A percentile compares a stretch with the other conserved stretches of the same genome.
phyloP scores from a whole-genome alignment of 768 basidiomycete species.

The Tremella fuciformis region DNA sequence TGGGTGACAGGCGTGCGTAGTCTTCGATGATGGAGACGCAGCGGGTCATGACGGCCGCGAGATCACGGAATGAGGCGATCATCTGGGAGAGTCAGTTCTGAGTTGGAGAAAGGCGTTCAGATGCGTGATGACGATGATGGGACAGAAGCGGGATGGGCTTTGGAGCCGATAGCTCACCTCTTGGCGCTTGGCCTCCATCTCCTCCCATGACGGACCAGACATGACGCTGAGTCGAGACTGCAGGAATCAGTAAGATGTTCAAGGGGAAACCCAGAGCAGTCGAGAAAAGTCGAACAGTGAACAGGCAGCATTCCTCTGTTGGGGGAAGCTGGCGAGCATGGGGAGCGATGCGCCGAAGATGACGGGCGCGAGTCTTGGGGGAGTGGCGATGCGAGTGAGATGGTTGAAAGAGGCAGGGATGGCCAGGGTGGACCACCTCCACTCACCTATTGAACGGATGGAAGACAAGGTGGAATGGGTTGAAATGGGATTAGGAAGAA shows the following conservation, averaged over 20 bases:
- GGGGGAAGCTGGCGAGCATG: no score
- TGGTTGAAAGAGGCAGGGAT: background rate
- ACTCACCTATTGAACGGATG: slow-evolving; percentile 10
- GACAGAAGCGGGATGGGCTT: background rate
- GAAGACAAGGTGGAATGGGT: slow-evolving; percentile 4
- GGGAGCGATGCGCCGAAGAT: no score
- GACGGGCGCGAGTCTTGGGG: no score
- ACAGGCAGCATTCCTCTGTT: background rate
- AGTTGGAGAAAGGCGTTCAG: background rate
- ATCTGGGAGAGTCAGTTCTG: slow-evolving; percentile 32
- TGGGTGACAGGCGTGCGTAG: slow-evolving; percentile 37
- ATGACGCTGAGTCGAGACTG: slow-evolving; percentile 8
- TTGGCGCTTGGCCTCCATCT: slow-evolving; percentile 48
- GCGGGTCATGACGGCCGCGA: slow-evolving; percentile 42
- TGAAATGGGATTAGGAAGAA: background rate
- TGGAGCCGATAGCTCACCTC: slow-evolving; percentile 29
- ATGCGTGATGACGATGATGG: background rate
- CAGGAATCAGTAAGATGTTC: background rate
- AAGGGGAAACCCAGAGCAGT: background rate
- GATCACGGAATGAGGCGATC: slow-evolving; percentile 45
- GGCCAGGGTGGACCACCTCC: slow-evolving; percentile 23
- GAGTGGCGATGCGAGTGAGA: no score
- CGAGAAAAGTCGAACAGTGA: background rate
- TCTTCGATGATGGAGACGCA: slow-evolving; percentile 44
- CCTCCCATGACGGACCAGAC: slow-evolving; percentile 35